Percentiles rank a stretch among this genome's conserved stretches.
phyloP scores from a whole-genome alignment of 345 rosid genomes.

The Euclidium syriacum region DNA sequence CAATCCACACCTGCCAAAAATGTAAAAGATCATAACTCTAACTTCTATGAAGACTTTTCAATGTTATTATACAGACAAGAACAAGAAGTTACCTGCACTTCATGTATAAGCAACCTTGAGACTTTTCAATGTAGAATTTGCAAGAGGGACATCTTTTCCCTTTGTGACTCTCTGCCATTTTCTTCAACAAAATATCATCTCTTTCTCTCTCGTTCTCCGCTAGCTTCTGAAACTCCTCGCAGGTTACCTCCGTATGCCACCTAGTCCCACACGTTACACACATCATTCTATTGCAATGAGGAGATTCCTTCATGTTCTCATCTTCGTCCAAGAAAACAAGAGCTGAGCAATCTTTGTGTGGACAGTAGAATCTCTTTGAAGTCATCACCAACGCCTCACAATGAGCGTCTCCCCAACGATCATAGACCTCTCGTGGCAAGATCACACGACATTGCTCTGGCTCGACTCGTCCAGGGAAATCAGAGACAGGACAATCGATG shows the following conservation, averaged over 20 bases:
- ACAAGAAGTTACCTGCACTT: conserved; percentile 40
- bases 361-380: conserved; percentile 32
- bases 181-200: conserved; percentile 42
- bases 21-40: too few species aligned
- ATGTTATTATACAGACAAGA: neutral
- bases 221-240: conserved; percentile 39
- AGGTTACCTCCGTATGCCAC: conserved; percentile 47
- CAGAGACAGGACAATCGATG: conserved; percentile 27
- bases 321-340: conserved; percentile 35
- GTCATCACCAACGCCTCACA: conserved; percentile 42
- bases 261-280: conserved; percentile 41
- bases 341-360: conserved; percentile 45
- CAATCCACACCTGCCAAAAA: conserved; percentile 39
- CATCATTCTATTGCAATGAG: conserved; percentile 43
- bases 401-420: conserved; percentile 31
- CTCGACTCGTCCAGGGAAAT: conserved; percentile 6
- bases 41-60: too few species aligned
- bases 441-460: conserved; percentile 13
- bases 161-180: conserved; percentile 36
- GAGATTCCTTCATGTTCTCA: conserved; percentile 33
- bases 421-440: conserved; percentile 12
- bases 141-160: conserved; percentile 53
- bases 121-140: conserved; percentile 38
- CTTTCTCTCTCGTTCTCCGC: conserved; percentile 36
- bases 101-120: conserved; percentile 40